phyloP scores from a whole-genome alignment of 2,329 filamentous ascomycete species.

The Epichloe typhina region DNA sequence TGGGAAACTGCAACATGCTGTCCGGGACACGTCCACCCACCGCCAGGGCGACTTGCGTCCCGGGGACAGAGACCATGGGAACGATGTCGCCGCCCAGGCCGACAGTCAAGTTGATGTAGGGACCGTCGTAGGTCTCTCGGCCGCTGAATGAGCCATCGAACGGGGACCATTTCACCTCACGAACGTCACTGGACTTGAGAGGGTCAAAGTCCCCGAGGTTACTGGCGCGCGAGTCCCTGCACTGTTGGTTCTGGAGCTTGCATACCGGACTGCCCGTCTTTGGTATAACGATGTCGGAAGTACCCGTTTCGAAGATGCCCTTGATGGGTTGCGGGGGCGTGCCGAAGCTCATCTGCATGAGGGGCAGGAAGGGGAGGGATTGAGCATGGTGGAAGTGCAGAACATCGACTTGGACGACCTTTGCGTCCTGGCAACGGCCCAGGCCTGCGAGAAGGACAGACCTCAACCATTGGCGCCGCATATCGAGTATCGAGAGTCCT shows the following conservation, averaged over 20 bases:
- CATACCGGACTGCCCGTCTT: neutral
- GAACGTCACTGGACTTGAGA: neutral
- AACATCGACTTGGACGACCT: neutral
- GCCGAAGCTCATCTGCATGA: neutral
- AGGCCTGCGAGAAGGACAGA: neutral
- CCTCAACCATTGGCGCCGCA: neutral
- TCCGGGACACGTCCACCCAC: neutral
- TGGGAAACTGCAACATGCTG: neutral
- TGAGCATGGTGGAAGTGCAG: neutral
- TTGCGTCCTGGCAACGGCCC: neutral
- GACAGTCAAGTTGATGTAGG: neutral
- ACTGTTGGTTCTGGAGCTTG: neutral
- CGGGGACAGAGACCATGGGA: neutral
- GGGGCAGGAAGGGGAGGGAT: neutral
- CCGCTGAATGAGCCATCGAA: rapidly evolving
- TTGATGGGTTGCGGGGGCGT: neutral
- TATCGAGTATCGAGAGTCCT: too few species aligned
- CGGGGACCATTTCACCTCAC: rapidly evolving
- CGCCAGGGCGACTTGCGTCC: neutral
- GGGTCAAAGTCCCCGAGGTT: neutral
- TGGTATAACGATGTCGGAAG: neutral
- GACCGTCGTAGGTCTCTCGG: neutral
- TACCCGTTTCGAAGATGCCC: neutral
- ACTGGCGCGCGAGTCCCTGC: neutral
- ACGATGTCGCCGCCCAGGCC: neutral